Base-by-base conservation (phyloP, 2,329 filamentous ascomycete species). In the Talaromyces sp. region DNA sequence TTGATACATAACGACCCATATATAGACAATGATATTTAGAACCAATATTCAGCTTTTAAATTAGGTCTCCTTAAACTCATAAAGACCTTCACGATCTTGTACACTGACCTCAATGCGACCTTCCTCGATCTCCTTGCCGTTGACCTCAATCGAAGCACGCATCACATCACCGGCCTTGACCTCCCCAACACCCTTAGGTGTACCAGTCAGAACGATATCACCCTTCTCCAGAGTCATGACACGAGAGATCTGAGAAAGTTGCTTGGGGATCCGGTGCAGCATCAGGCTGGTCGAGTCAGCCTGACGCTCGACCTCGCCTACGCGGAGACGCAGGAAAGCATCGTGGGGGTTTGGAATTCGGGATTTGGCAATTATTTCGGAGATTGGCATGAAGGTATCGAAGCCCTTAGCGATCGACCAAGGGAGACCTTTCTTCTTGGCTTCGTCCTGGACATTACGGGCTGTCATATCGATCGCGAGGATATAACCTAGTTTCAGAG, bases 351-450 rank as follows among this genome's bases (percentile, higher is more conserved):
- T 86, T 11, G 88, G 83, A 63, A 99, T 91, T 60, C 82, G 81
- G 32, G 83, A 80, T 78, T 95, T 96, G 63, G 86, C 80, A 65
- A 99, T 95, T 50, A 90, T 80, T 59, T 87, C 80, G 72, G 88
- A 90, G 68, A 99, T 83, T 53, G 94, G 94, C 47, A 96, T 82
- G 79, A 99, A 99, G 3, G 94, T 97, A 74, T 99, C 94, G 71
- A 97, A 99, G 42, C 94, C 94, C 80, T 99, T 99, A 63, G 90
- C 88, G 62, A 97, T 97, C 66, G 87, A 86, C 94, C 94, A 99
- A 7, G 94, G 94, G 14, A 97, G 86, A 32, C 94, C 91, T 80
- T 94, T 96, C 77, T 89, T 91, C 84, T 97, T 99, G 61, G 93
- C 93, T 78, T 97, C 91, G 65, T 96, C 90, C 77, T 99, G 94